Base-by-base conservation (phyloP, 495 filamentous ascomycete genomes). In the Physcia stellaris region DNA sequence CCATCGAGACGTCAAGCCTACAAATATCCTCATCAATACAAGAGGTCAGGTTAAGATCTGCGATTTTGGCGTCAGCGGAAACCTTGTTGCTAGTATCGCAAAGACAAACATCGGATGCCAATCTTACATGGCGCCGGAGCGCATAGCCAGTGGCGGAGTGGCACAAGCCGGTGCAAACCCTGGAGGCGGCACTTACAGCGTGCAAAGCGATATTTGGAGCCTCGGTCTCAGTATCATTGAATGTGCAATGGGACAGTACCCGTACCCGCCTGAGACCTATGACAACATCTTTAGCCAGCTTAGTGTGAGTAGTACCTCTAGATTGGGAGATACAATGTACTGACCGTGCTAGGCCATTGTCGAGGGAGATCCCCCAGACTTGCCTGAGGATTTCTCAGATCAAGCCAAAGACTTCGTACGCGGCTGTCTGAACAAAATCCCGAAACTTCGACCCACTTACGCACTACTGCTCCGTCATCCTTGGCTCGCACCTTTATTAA, bases 41-140 rank as follows among this genome's bases (percentile, higher is more conserved):
- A 67, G 71, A 32, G 90, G 90, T 2, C 86, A 96, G 52, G 67
- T 96, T 58, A 99, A 99, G 59, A 93, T 99, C 35, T 99, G 90
- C 60, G 90, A 99, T 59, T 99, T 99, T 53, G 90, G 90, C 49
- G 90, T 99, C 9, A 90, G 83, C 36, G 90, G 90, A 24, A 99
- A 99, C 51, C 61, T 99, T 10, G 90, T 99, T 16, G 87, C 90
- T 3, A 93, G 85, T 61, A 95, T 96, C 47, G 90, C 90, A 17
- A 95, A 94, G 60, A 99, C 90, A 17, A 99, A 99, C 54, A 99
- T 99, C 46, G 90, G 90, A 16, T 99, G 90, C 52, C 90, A 99
- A 56, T 94, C 86, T 58, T 99, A 99, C 63, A 99, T 99, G 90
- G 90, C 90, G 0, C 90, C 90, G 3, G 90, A 99, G 55, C 72